Conservation (phyloP, 2,329 filamentous ascomycete species). For the Xylariomycetidae sp. region DNA sequence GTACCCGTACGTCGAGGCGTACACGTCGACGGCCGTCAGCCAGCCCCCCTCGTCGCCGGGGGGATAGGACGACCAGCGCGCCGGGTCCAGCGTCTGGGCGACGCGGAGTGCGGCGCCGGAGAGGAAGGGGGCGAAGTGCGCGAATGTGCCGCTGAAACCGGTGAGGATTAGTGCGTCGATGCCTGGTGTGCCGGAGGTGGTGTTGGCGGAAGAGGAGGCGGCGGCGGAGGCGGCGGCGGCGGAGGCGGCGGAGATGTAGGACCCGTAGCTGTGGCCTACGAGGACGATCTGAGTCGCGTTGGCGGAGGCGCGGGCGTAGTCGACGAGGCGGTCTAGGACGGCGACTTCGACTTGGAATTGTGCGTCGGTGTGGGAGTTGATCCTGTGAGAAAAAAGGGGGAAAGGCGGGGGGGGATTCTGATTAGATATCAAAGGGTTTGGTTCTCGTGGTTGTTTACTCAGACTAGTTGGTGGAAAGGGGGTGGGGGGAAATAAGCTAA, state of each 20-base stretch:
- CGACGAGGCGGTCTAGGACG: slow-evolving; percentile 22
- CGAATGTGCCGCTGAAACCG: slow-evolving; percentile 24
- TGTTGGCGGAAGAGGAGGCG: slow-evolving; percentile 15
- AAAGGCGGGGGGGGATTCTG: neutral
- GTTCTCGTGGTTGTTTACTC: too few species aligned
- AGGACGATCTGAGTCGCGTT: slow-evolving; percentile 23
- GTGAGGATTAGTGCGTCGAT: slow-evolving; percentile 21
- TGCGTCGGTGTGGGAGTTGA: slow-evolving; percentile 20
- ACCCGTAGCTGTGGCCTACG: slow-evolving; percentile 27
- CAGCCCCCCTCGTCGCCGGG: too few species aligned
- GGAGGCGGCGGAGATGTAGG: slow-evolving; percentile 22
- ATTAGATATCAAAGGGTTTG: too few species aligned
- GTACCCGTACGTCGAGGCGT: slow-evolving; percentile 23
- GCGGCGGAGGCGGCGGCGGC: slow-evolving; percentile 15
- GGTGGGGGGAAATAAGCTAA: neutral
- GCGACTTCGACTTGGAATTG: slow-evolving; percentile 28
- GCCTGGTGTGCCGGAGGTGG: slow-evolving; percentile 10
- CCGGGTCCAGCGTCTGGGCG: slow-evolving; percentile 15
- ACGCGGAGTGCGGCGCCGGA: slow-evolving; percentile 24
- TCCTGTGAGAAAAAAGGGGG: slow-evolving; percentile 5
- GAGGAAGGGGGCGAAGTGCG: slow-evolving; percentile 22
- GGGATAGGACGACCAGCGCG: slow-evolving; percentile 22
- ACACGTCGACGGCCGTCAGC: slow-evolving; percentile 21
- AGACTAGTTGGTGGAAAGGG: neutral
- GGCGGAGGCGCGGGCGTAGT: slow-evolving; percentile 15